Evolutionary conservation across 306 rosid species (phyloP).

Genomic region (Castanospermum australe): DNA sequence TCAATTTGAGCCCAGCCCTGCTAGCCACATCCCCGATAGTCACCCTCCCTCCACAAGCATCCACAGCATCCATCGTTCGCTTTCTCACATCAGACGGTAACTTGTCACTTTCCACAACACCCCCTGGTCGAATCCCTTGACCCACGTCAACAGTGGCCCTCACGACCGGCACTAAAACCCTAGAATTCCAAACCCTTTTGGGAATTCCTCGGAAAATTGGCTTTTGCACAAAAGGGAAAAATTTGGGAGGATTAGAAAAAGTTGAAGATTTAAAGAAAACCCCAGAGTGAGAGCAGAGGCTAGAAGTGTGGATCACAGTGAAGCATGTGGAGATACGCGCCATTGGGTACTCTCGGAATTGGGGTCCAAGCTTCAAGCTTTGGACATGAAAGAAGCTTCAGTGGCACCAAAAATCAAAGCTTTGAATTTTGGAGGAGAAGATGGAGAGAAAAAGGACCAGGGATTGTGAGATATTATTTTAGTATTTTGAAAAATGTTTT

Average conservation of each 20-base stretch:
- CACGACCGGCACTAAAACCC: slow-evolving; percentile 41
- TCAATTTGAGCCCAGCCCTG: slow-evolving; percentile 78
- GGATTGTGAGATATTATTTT: neutral
- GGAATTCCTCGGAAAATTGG: slow-evolving; percentile 34
- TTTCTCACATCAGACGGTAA: slow-evolving; percentile 77
- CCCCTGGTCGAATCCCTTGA: slow-evolving; percentile 63
- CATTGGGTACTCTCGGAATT: slow-evolving; percentile 36
- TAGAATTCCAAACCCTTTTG: slow-evolving; percentile 35
- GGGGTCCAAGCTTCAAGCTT: slow-evolving; percentile 16
- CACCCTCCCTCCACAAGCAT: slow-evolving; percentile 77
- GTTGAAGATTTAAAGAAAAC: slow-evolving; percentile 29
- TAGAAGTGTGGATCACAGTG: slow-evolving; percentile 46
- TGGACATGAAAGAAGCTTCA: slow-evolving; percentile 3
- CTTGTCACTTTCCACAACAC: slow-evolving; percentile 71
- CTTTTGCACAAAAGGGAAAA: slow-evolving; percentile 26
- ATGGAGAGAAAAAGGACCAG: neutral
- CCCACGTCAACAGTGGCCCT: slow-evolving; percentile 53
- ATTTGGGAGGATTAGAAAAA: slow-evolving; percentile 19
- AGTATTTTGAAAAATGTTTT: neutral
- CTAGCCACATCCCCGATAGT: slow-evolving; percentile 91
- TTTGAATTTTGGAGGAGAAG: neutral
- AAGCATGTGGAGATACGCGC: slow-evolving; percentile 71
- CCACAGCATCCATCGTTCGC: slow-evolving; percentile 93
- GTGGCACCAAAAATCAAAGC: neutral
- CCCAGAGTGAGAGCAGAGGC: slow-evolving; percentile 25